phyloP scores from a whole-genome alignment of 495 filamentous ascomycete species.

The Cercophora newfieldiana region DNA sequence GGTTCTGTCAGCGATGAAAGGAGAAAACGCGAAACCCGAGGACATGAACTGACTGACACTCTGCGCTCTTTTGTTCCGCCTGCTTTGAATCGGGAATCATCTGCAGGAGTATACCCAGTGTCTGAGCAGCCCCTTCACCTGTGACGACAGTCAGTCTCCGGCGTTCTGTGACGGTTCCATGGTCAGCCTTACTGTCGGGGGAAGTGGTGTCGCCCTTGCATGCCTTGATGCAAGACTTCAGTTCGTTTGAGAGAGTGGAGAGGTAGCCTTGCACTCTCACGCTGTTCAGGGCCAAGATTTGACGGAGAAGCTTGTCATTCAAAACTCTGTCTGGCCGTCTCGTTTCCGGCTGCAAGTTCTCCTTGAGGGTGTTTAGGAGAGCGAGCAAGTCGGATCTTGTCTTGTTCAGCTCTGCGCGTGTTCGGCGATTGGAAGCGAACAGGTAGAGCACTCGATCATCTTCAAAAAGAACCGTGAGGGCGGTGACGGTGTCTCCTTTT shows the following conservation, averaged over 20 bases:
- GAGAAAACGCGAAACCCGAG: no score
- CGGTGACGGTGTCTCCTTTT: conserved; percentile 26
- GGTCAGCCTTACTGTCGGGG: background rate
- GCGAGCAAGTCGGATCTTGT: background rate
- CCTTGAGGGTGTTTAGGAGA: background rate
- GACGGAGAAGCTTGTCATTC: background rate
- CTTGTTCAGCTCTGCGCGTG: background rate
- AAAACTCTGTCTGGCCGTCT: background rate
- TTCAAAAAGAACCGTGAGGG: conserved; percentile 21
- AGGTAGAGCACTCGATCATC: background rate
- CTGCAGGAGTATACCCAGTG: background rate
- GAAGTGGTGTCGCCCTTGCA: background rate
- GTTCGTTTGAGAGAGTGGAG: background rate
- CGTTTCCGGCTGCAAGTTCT: background rate
- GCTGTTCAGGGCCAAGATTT: background rate
- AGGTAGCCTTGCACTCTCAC: conserved; percentile 3
- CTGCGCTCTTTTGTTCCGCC: background rate
- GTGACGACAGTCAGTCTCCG: background rate
- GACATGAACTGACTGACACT: background rate
- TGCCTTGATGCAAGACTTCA: background rate
- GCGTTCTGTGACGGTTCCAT: background rate
- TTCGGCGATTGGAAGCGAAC: background rate
- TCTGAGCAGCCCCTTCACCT: background rate
- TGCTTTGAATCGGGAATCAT: background rate
- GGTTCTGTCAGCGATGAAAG: background rate